A percentile compares a stretch with the other conserved stretches of the same genome.
Evolutionary conservation across 768 basidiomycete genomes (phyloP).

Genomic region (Krasilnikovozyma curviuscula): DNA sequence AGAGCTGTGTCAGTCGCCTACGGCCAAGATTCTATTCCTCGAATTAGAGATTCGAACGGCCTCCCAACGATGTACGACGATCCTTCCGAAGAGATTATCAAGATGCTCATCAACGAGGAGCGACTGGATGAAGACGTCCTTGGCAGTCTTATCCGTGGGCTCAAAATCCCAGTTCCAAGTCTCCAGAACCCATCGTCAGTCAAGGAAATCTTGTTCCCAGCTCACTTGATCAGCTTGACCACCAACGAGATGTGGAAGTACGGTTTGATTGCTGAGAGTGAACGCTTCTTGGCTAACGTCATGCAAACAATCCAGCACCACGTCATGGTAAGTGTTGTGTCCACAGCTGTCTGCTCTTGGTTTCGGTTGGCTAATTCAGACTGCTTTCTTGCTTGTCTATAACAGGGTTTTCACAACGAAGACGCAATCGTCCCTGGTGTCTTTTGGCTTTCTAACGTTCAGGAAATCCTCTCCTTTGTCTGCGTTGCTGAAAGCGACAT

Average conservation of each 20-base stretch:
- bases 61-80: conserved; percentile 48
- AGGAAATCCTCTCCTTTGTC: conserved; percentile 97
- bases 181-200: conserved; percentile 76
- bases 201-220: conserved; percentile 96
- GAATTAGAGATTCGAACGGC: conserved; percentile 22
- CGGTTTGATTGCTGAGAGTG: conserved; percentile 87
- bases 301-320: conserved; percentile 96
- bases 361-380: conserved; percentile 9
- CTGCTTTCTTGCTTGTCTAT: neutral
- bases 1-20: conserved; percentile 73
- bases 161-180: conserved; percentile 84
- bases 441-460: conserved; percentile 99
- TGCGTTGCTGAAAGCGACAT: conserved; percentile 98
- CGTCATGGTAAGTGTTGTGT: conserved; percentile 63
- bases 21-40: conserved; percentile 10
- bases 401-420: conserved; percentile 55
- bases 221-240: conserved; percentile 86
- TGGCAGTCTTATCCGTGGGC: conserved; percentile 64
- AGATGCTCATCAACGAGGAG: conserved; percentile 74
- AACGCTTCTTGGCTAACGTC: conserved; percentile 91
- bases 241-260: conserved; percentile 99
- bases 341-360: conserved; percentile 1
- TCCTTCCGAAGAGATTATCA: conserved; percentile 84
- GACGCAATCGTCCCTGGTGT: conserved; percentile 91
- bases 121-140: conserved; percentile 84